Base-by-base conservation (phyloP, 23 red algal genomes). In the Gracilariopsis chorda region DNA sequence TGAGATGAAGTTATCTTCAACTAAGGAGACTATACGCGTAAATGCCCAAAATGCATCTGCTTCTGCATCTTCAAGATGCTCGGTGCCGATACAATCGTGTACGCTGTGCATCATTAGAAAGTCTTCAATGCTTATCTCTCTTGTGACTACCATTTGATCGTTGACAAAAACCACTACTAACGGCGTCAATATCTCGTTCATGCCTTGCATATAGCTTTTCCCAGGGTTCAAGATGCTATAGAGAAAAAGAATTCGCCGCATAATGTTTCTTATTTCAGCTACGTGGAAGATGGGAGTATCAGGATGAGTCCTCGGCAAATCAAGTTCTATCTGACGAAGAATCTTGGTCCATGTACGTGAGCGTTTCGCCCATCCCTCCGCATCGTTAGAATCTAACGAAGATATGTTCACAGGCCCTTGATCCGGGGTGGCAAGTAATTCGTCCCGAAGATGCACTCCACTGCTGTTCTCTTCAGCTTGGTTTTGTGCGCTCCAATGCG, bases 11-110 rank as follows among this genome's bases (percentile, higher is more conserved):
- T 95, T 88, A 70, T 98, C 96, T 71, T 95, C 83, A 48, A 98
- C 84, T 17, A 36, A 75, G 16, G 60, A 77, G 7, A 98, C 63
- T 10, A 98, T 49, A 7, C 74, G 45, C 32, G 80, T 34, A 43
- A 98, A 90, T 28, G 88, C 92, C 96, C 96, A 98, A 77, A 95
- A 98, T 32, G 91, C 60, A 55, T 98, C 92, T 3, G 96, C 96
- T 61, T 98, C 96, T 28, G 90, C 96, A 43, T 78, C 27, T 39
- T 70, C 70, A 2, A 93, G 28, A 21, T 74, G 37, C 40, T 78
- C 48, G 16, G 52, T 78, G 2, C n/a, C 19, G 62, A 82, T 34
- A 12, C 35, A 19, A 14, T 56, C 24, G 17, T 55, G 44, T 23
- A 83, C 11, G 2, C 14, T 24, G 4, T 44, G 59, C 55, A 56